These are phyloP conservation scores for Pseudogymnoascus sp. DNA, from an alignment of 2,329 filamentous ascomycete species.

Conservation along the genomic window DNA sequence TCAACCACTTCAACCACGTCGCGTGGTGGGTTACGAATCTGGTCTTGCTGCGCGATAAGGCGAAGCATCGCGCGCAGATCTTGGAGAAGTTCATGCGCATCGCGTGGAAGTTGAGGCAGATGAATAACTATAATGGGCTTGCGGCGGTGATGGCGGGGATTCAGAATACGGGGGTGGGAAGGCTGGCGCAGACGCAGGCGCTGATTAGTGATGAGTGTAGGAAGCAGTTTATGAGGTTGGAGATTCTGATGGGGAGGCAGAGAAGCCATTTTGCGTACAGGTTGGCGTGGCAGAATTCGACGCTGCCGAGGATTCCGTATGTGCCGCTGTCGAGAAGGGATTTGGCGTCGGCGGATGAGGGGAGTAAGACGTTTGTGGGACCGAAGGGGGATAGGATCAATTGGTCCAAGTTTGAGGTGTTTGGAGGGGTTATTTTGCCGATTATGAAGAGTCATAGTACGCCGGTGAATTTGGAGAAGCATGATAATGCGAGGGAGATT, in stretches of 20 bases:
- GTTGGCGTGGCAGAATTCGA: constrained; percentile 95
- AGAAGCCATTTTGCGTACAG: constrained; percentile 93
- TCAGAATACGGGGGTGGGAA: constrained; percentile 78
- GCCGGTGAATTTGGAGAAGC: constrained; percentile 49
- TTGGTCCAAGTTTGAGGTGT: constrained; percentile 96
- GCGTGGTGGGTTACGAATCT: constrained; percentile 77
- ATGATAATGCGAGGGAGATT: constrained; percentile 63
- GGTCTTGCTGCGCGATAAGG: constrained; percentile 84
- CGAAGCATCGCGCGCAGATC: constrained; percentile 85
- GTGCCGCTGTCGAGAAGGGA: constrained; percentile 84
- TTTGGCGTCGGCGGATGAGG: constrained; percentile 84
- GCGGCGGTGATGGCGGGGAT: constrained; percentile 92
- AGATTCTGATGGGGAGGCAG: constrained; percentile 85
- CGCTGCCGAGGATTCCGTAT: constrained; percentile 83
- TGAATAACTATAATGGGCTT: constrained; percentile 96
- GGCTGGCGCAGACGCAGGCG: constrained; percentile 70
- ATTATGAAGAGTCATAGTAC: constrained; percentile 64
- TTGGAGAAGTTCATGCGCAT: constrained; percentile 94
- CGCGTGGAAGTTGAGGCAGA: constrained; percentile 72
- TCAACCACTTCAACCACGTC: constrained; percentile 81
- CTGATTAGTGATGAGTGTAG: constrained; percentile 63
- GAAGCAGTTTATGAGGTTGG: constrained; percentile 80
- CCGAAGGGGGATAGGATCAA: constrained; percentile 70
- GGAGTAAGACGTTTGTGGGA: constrained; percentile 81
- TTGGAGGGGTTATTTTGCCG: constrained; percentile 83